Evolutionary conservation across 192 early-diverging fungal genomes (phyloP).

Genomic region (Backusella sp.): DNA sequence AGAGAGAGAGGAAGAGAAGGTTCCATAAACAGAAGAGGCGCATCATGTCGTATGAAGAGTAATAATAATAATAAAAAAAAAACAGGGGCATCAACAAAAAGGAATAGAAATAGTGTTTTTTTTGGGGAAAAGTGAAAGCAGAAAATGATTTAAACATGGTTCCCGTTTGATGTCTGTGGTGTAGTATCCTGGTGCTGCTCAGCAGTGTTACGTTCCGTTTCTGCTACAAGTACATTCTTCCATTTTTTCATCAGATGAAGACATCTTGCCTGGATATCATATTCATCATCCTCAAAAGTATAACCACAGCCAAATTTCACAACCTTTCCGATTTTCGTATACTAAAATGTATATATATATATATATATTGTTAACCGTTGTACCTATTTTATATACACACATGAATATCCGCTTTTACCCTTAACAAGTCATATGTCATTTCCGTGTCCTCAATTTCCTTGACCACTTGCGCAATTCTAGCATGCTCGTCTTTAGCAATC

Average conservation of each 20-base stretch:
- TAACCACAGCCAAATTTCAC: conserved; percentile 31
- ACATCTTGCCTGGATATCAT: conserved; percentile 25
- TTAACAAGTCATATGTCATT: conserved; percentile 28
- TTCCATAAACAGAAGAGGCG: not conserved
- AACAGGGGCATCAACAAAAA: not conserved
- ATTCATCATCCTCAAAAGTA: conserved; percentile 22
- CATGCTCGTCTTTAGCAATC: conserved; percentile 33
- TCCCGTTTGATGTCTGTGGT: not conserved
- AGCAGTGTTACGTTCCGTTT: not conserved
- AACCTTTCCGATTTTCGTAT: conserved; percentile 39
- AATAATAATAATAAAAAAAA: not conserved
- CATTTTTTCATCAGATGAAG: conserved; percentile 33
- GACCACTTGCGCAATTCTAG: conserved; percentile 22
- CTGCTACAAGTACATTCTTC: conserved; percentile 20
- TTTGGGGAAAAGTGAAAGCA: not conserved
- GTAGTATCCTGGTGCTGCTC: conserved; percentile 1
- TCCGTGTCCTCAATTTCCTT: conserved; percentile 27
- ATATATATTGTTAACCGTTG: not conserved
- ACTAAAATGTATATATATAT: not conserved
- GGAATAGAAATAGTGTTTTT: not conserved
- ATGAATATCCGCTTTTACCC: conserved; percentile 11
- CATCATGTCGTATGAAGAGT: not conserved
- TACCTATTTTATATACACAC: not conserved
- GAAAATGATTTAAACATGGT: not conserved
- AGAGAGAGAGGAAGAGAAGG: not conserved